These are phyloP conservation scores for Epicoccum sorghinum DNA, from an alignment of 2,329 filamentous ascomycete species.

Conservation along the genomic window DNA sequence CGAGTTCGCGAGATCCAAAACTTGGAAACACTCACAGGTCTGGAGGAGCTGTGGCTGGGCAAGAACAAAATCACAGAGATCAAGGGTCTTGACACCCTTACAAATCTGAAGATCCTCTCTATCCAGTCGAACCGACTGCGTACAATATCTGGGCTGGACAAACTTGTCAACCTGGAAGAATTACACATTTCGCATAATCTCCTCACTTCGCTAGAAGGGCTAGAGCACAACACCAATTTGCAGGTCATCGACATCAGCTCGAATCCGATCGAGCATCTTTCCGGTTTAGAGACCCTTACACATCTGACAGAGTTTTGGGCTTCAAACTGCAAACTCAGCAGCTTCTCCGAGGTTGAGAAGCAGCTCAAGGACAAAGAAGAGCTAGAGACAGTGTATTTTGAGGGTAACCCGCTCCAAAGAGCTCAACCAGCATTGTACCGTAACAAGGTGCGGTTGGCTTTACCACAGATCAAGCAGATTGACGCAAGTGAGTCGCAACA, in stretches of 20 bases:
- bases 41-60: constrained; percentile 92
- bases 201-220: constrained; percentile 75
- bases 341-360: constrained; percentile 82
- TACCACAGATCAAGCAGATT: constrained; percentile 90
- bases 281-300: constrained; percentile 70
- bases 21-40: constrained; percentile 72
- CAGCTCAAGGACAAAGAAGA: constrained; percentile 78
- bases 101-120: constrained; percentile 83
- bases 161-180: constrained; percentile 80
- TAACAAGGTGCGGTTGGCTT: constrained; percentile 86
- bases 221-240: constrained; percentile 60
- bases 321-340: constrained; percentile 80
- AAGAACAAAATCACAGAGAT: constrained; percentile 96
- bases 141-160: constrained; percentile 75
- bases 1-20: constrained; percentile 88
- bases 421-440: constrained; percentile 82
- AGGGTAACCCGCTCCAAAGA: constrained; percentile 88
- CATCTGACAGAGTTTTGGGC: constrained; percentile 93
- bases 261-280: constrained; percentile 79
- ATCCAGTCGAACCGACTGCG: constrained; percentile 95
- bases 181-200: constrained; percentile 95
- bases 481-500: constrained; percentile 79
- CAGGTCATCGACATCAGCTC: constrained; percentile 86
- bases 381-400: constrained; percentile 91
- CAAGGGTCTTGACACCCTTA: constrained; percentile 73